Conservation (phyloP, 1,139 yeast species). For the Suhomyces ambrosiae region DNA sequence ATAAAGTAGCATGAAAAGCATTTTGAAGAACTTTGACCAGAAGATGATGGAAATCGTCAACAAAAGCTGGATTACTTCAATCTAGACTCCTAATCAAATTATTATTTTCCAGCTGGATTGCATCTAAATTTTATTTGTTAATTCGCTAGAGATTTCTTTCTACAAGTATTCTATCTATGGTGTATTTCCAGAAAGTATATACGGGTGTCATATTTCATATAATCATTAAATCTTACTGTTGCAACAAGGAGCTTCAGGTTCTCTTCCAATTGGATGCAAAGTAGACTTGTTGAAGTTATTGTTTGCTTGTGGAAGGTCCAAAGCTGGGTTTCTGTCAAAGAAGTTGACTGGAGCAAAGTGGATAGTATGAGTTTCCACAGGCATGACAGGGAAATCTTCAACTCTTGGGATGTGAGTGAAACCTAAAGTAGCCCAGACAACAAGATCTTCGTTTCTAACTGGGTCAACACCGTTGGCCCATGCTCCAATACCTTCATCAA, state of each 20-base stretch:
- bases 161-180: background rate
- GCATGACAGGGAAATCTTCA: constrained; percentile 95
- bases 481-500: constrained; percentile 61
- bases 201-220: background rate
- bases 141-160: too few relatives aligned
- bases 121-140: too few relatives aligned
- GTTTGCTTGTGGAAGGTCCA: constrained; percentile 76
- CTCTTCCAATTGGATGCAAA: constrained; percentile 29
- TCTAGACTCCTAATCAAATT: too few relatives aligned
- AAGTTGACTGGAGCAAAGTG: constrained; percentile 74
- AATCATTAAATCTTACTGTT: constrained; percentile 35
- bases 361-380: constrained; percentile 73
- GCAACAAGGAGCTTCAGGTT: constrained; percentile 42
- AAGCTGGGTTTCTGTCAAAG: constrained; percentile 80
- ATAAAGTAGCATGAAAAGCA: too few relatives aligned
- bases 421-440: constrained; percentile 86
- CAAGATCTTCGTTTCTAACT: constrained; percentile 79
- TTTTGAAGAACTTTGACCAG: too few relatives aligned
- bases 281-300: constrained; percentile 75
- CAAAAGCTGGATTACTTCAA: too few relatives aligned
- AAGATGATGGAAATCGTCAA: too few relatives aligned
- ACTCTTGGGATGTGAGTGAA: constrained; percentile 86
- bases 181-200: background rate
- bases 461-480: constrained; percentile 71
- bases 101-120: too few relatives aligned